These are phyloP conservation scores for Cutaneotrichosporon curvatum DNA, from an alignment of 1,284 basidiomycete genomes.

Conservation along the genomic window DNA sequence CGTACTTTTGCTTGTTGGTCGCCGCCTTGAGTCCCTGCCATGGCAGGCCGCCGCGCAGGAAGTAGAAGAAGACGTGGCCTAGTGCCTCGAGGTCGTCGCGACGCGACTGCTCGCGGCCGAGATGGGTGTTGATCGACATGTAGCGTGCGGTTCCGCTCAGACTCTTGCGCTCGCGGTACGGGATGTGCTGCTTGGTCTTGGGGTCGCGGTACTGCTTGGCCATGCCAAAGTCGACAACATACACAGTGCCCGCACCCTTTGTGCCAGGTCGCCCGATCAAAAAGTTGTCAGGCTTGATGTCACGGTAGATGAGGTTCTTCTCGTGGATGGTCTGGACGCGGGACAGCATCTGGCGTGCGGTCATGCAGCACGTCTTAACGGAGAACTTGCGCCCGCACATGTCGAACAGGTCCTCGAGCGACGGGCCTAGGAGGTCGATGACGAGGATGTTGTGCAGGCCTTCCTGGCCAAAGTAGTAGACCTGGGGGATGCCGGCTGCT, in stretches of 20 bases:
- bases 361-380: constrained; percentile 97
- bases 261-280: constrained; percentile 84
- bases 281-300: constrained; percentile 98
- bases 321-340: constrained; percentile 94
- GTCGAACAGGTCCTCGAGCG: constrained; percentile 97
- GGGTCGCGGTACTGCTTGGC: constrained; percentile 96
- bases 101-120: constrained; percentile 89
- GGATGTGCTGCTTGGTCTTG: constrained; percentile 94
- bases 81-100: constrained; percentile 90
- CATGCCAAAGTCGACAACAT: constrained; percentile 92
- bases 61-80: constrained; percentile 98
- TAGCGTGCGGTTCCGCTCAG: constrained; percentile 84
- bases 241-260: constrained; percentile 75
- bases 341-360: constrained; percentile 87
- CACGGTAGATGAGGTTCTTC: constrained; percentile 93
- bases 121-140: constrained; percentile 96
- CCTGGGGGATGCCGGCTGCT: constrained; percentile 81
- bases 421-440: constrained; percentile 88
- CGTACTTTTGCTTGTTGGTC: constrained; percentile 97
- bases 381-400: constrained; percentile 99
- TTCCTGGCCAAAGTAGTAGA: constrained; percentile 96
- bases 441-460: constrained; percentile 96
- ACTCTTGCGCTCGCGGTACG: constrained; percentile 90
- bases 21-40: constrained; percentile 97
- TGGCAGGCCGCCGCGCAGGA: constrained; percentile 81